Evolutionary conservation across 164 flowering plant species (phyloP), one percentile per base, ranked within the genome.

Genomic region (Warburgia ugandensis): DNA sequence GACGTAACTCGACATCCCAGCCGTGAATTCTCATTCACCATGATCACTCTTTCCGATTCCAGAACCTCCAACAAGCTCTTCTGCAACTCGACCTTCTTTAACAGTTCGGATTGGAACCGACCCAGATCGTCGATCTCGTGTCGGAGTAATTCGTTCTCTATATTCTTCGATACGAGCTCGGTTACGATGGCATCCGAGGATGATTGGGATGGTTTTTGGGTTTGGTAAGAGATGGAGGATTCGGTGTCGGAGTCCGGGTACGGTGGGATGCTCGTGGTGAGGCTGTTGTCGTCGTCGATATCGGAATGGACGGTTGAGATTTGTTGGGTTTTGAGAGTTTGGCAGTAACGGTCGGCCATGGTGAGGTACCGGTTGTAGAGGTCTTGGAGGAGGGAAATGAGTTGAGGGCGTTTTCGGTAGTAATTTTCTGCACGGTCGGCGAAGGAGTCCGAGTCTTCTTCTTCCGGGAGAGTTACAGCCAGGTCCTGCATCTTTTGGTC

Each of bases 371-470:
- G 60, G 58, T 74, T 78, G 77, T 86, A 77, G 56, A 86, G 61
- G 51, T 86, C 86, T 26, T 77, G 77, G 29, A 83, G 81, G 14
- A 86, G 75, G n/a, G 67, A 48, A 2, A 83, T 60, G 4, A 86
- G 77, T 59, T 74, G 84, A 50, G 95, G 95, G 25, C 95, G 81
- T 40, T 73, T 77, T 14, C 61, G 68, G 73, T 83, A 86, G 59
- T 81, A 86, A n/a, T 72, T 70, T 25, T 86, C 83, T n/a, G 95
- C 95, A 0, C 88, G 71, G 28, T 76, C 71, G 0, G 82, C 88
- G 32, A 86, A 83, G 8, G 78, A 68, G 63, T 86, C 81, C 0
- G 50, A 21, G 10, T 52, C 41, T 28, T 26, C 64, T 28, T 72
- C 76, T 28, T 69, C 77, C 0, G 50, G 44, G 1, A 42, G 35